Conservation (phyloP, 1,139 yeast species). For the Torulaspora pretoriensis region DNA sequence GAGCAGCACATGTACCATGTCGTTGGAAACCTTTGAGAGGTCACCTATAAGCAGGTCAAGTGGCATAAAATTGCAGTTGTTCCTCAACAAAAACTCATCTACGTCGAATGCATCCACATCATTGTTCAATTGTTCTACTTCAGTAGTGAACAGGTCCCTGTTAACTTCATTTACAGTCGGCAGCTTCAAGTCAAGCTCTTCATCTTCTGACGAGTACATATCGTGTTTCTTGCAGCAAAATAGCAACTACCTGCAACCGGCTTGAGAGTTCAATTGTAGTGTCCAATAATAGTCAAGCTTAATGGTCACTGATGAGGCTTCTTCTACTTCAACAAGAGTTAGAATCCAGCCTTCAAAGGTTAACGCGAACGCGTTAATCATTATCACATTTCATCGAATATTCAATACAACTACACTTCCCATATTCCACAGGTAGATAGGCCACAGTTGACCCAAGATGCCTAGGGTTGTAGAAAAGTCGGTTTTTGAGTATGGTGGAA, state of each 20-base stretch:
- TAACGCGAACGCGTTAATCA: constrained; percentile 7
- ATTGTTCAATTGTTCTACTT: constrained; percentile 15
- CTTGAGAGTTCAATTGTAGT: too few species aligned
- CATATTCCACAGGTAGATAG: not conserved
- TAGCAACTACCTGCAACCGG: not conserved
- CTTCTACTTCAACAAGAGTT: not conserved
- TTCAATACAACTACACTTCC: not conserved
- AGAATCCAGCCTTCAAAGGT: not conserved
- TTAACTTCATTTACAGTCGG: constrained; percentile 30
- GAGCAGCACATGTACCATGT: constrained; percentile 24
- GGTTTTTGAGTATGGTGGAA: constrained; percentile 34
- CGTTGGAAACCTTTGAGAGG: constrained; percentile 24
- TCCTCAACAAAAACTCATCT: constrained; percentile 29
- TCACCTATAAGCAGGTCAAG: constrained; percentile 30
- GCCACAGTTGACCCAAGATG: constrained; percentile 1
- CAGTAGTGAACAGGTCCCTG: constrained; percentile 28
- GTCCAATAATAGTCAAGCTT: not conserved
- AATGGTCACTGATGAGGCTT: not conserved
- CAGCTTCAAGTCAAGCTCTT: constrained; percentile 25
- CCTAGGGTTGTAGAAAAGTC: constrained; percentile 23
- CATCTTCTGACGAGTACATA: constrained; percentile 27
- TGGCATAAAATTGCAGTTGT: constrained; percentile 33
- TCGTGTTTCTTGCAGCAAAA: not conserved
- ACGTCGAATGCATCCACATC: constrained; percentile 25
- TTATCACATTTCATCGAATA: not conserved